Base-by-base conservation (phyloP, 1,284 basidiomycete genomes). In the Ceratobasidium sp. region DNA sequence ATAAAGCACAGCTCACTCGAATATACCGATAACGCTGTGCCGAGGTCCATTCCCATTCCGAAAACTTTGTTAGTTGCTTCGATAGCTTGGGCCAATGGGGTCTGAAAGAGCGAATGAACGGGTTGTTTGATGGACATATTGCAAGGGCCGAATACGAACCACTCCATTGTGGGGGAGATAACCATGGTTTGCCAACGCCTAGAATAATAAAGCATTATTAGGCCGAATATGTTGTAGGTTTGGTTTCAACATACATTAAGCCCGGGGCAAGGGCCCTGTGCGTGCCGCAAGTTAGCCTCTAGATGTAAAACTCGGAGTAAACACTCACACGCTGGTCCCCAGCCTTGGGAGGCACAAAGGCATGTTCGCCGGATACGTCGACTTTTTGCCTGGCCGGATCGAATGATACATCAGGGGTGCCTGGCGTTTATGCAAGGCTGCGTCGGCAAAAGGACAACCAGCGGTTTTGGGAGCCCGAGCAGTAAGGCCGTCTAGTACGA, bases 101-200 rank as follows among this genome's bases (percentile, higher is more conserved):
- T 57, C 64, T 69, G 34, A n/a, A 16, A 26, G 4, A 55, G 12
- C 18, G 23, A 39, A 3, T 10, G 16, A 12, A 30, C 41, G 3
- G 41, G 34, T 23, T 23, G 21, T n/a, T 3, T 46, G 23, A 4
- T 26, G 8, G 18, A n/a, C 3, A 50, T 34, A 45, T 4, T 26
- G 18, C 14, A 32, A 16, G 21, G n/a, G n/a, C 14, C 5, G 10
- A 18, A 1, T n/a, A 53, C 52, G 41, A 41, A 69, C 64, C 26
- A 69, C 52, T 3, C 64, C 64, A 30, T 46, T 69, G 30, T 46
- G 64, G 14, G 36, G 32, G 3, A 69, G 23, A 34, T 48, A 69
- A 10, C 52, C 52, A n/a, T 69, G 64, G 28, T 69, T 69, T 9
- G 64, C 64, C 52, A 69, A 12, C 1, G 64, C 64, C 64, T 69